phyloP scores from a whole-genome alignment of 352 stramenopile genomes.

The Phytophthora agathidicida region DNA sequence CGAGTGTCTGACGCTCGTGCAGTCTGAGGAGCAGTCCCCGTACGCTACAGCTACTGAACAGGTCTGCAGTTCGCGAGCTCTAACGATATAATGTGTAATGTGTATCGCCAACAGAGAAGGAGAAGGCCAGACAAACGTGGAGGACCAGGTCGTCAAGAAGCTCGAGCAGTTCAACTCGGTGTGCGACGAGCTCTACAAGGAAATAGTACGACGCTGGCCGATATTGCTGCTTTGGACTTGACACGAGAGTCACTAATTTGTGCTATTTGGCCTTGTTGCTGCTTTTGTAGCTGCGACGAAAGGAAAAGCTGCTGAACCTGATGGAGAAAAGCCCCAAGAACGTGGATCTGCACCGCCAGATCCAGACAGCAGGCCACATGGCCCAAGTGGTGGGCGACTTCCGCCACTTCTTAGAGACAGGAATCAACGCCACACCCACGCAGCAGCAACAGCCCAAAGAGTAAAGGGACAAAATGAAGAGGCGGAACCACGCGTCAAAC shows the following conservation, averaged over 20 bases:
- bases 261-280: constrained; percentile 8
- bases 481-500: constrained; percentile 15
- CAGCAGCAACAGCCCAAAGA: constrained; percentile 34
- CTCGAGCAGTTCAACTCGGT: constrained; percentile 90
- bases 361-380: constrained; percentile 84
- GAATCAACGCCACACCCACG: constrained; percentile 37
- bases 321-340: constrained; percentile 89
- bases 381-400: constrained; percentile 87
- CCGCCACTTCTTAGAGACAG: constrained; percentile 81
- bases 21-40: constrained; percentile 77
- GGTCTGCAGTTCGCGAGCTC: no score
- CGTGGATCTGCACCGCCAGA: constrained; percentile 85
- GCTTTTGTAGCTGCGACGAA: constrained; percentile 79
- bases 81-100: no score
- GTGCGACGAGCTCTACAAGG: constrained; percentile 89
- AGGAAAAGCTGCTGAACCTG: constrained; percentile 83
- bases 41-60: no score
- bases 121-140: constrained; percentile 41
- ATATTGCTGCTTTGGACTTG: neutral
- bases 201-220: constrained; percentile 60
- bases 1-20: constrained; percentile 78
- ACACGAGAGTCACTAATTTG: constrained; percentile 9
- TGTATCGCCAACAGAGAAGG: constrained; percentile 42
- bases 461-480: constrained; percentile 35
- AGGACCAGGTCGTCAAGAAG: constrained; percentile 86